Percentiles rank a stretch among this genome's conserved stretches.
Conservation (phyloP, 495 filamentous ascomycete genomes). For the Bryoglossum gracile region DNA sequence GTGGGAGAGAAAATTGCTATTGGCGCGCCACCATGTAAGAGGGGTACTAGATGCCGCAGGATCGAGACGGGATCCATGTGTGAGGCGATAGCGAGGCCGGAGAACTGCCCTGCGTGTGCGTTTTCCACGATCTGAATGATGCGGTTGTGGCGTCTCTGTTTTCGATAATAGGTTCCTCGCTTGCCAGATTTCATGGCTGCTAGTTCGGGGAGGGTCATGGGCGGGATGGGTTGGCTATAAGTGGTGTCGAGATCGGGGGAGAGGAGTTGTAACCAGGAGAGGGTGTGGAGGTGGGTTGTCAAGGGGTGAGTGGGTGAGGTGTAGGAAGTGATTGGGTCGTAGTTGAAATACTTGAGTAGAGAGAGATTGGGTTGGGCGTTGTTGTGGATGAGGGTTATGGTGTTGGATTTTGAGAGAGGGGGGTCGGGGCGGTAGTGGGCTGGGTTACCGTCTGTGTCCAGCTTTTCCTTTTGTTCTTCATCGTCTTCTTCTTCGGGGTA, state of each 20-base stretch:
- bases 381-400: constrained; percentile 80
- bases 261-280: constrained; percentile 87
- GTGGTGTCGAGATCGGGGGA: constrained; percentile 63
- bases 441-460: neutral
- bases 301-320: constrained; percentile 57
- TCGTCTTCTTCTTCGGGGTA: constrained; percentile 23
- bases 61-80: constrained; percentile 74
- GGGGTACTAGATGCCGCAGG: constrained; percentile 62
- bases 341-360: constrained; percentile 80
- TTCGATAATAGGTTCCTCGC: constrained; percentile 73
- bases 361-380: constrained; percentile 84
- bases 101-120: constrained; percentile 67
- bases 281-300: constrained; percentile 66
- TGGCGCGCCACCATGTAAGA: constrained; percentile 74
- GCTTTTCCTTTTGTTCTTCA: constrained; percentile 8
- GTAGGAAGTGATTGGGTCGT: constrained; percentile 46
- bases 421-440: neutral
- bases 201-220: constrained; percentile 46
- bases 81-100: constrained; percentile 74
- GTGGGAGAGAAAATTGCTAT: constrained; percentile 78
- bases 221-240: constrained; percentile 53
- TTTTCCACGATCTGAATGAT: constrained; percentile 60
- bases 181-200: constrained; percentile 65
- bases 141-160: constrained; percentile 72
- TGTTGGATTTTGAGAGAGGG: constrained; percentile 46